Percentiles rank a stretch among this genome's conserved stretches.
Conservation (phyloP, 768 basidiomycete genomes). For the Peribolospora baueri region DNA sequence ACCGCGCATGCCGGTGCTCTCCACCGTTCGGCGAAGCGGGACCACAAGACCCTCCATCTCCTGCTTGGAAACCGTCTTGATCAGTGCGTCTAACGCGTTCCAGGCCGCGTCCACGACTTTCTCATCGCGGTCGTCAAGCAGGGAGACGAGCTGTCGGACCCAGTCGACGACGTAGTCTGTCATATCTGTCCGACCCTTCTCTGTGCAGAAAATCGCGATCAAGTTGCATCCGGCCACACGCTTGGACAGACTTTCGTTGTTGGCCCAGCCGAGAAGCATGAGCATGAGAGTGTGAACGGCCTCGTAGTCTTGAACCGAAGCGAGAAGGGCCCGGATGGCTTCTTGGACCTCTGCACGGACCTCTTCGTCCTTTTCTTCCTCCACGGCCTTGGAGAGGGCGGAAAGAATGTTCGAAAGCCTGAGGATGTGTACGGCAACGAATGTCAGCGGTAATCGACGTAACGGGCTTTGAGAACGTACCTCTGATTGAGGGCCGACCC, state of each 20-base stretch:
- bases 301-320: conserved; percentile 59
- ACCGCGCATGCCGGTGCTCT: conserved; percentile 56
- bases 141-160: conserved; percentile 64
- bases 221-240: conserved; percentile 56
- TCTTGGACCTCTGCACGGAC: conserved; percentile 44
- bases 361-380: conserved; percentile 40
- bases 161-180: conserved; percentile 78
- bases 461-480: background rate
- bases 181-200: conserved; percentile 53
- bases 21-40: conserved; percentile 65
- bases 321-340: conserved; percentile 46
- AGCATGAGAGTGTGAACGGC: conserved; percentile 77
- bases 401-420: conserved; percentile 53
- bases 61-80: conserved; percentile 76
- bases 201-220: conserved; percentile 51
- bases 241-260: conserved; percentile 40
- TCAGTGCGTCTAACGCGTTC: conserved; percentile 57
- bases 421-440: background rate
- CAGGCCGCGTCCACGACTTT: conserved; percentile 49
- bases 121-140: conserved; percentile 42
- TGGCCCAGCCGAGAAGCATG: conserved; percentile 69
- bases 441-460: too few relatives aligned
- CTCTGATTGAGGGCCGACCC: conserved; percentile 58
- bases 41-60: conserved; percentile 68
- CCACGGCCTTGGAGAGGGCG: conserved; percentile 52